phyloP scores from a whole-genome alignment of 2,329 filamentous ascomycete genomes.

The Sporothrix euskadiensis region DNA sequence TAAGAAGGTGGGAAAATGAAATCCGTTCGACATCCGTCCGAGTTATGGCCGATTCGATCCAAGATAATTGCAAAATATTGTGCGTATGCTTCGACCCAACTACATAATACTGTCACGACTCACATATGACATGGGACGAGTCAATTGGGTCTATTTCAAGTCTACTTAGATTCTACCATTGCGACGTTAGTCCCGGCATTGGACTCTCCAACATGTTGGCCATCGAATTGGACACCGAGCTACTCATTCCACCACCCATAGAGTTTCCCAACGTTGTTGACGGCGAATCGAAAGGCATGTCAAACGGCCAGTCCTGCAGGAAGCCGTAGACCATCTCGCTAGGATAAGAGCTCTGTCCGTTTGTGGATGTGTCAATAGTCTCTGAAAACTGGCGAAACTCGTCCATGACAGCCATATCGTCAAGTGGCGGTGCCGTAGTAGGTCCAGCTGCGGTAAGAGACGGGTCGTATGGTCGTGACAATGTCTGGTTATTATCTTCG shows the following conservation, averaged over 20 bases:
- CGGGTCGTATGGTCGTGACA: not conserved
- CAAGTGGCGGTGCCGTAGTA: not conserved
- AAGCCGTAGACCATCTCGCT: slow-evolving; percentile 6
- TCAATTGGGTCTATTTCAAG: too few relatives aligned
- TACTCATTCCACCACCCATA: not conserved
- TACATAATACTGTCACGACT: too few relatives aligned
- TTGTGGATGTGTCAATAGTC: not conserved
- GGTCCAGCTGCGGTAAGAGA: not conserved
- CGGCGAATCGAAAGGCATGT: not conserved
- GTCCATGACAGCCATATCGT: slow-evolving; percentile 5
- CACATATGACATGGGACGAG: too few relatives aligned
- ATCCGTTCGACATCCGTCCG: not conserved
- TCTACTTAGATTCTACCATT: not conserved
- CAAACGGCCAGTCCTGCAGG: slow-evolving; percentile 6
- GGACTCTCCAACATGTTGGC: not conserved
- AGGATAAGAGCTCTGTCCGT: not conserved
- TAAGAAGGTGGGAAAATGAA: not conserved
- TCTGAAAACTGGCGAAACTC: slow-evolving; percentile 1
- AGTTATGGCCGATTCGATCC: too few relatives aligned
- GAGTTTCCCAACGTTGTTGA: not conserved
- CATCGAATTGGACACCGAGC: not conserved
- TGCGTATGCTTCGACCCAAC: too few relatives aligned
- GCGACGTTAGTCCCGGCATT: not conserved
- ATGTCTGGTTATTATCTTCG: not conserved
- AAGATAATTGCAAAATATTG: too few relatives aligned